Evolutionary conservation across 2,329 filamentous ascomycete species (phyloP).

Genomic region (Colletotrichum sansevieriae): DNA sequence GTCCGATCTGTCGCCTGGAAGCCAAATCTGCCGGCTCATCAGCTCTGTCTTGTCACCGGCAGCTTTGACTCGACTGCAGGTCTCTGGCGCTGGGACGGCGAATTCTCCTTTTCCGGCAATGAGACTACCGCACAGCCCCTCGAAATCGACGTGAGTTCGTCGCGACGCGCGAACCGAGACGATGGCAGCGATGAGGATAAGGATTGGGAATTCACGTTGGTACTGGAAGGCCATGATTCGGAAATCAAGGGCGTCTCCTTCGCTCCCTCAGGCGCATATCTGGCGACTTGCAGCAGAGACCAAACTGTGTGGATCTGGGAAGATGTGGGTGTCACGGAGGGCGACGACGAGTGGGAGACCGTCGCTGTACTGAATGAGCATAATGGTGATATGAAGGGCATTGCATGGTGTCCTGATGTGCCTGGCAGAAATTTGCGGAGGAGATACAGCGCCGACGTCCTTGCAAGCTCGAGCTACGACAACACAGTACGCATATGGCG

Average conservation of each 20-base stretch:
- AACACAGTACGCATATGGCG: slow-evolving; percentile 90
- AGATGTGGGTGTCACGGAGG: slow-evolving; percentile 79
- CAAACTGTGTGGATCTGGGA: slow-evolving; percentile 99
- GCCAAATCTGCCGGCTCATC: slow-evolving; percentile 70
- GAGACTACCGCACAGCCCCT: slow-evolving; percentile 46
- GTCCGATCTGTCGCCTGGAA: slow-evolving; percentile 89
- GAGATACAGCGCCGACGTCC: slow-evolving; percentile 74
- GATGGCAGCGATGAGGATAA: slow-evolving; percentile 72
- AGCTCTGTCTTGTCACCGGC: slow-evolving; percentile 87
- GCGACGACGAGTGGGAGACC: slow-evolving; percentile 96
- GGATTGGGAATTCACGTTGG: slow-evolving; percentile 92
- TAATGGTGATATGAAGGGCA: slow-evolving; percentile 93
- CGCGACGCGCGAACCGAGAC: neutral
- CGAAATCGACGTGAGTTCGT: slow-evolving; percentile 57
- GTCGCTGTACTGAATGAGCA: slow-evolving; percentile 95
- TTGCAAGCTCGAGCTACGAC: slow-evolving; percentile 95
- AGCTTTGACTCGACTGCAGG: slow-evolving; percentile 95
- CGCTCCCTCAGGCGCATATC: slow-evolving; percentile 78
- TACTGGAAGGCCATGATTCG: slow-evolving; percentile 94
- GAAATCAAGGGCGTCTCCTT: slow-evolving; percentile 89
- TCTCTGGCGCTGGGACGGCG: slow-evolving; percentile 78
- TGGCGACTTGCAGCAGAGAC: slow-evolving; percentile 92
- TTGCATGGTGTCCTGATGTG: slow-evolving; percentile 87
- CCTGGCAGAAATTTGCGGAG: slow-evolving; percentile 58
- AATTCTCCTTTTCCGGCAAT: slow-evolving; percentile 44